Base-by-base conservation (phyloP, 306 rosid genomes). In the Glycyrrhiza uralensis region DNA sequence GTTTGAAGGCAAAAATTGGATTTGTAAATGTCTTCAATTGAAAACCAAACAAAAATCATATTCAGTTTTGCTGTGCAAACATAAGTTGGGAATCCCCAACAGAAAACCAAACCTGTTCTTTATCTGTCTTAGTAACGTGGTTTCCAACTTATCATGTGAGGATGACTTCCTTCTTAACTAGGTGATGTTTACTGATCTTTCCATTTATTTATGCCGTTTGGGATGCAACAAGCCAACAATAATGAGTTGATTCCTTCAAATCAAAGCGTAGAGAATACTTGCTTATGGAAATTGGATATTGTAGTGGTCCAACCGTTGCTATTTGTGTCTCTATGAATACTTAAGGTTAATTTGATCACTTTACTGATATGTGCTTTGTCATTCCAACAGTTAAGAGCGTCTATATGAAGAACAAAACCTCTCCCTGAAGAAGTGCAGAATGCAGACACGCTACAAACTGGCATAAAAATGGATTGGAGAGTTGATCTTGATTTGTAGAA, bases 361-460 rank as follows among this genome's bases (percentile, higher is more conserved):
- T 60, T 1, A 36, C 28, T 68, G 64, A 70, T 55, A 19, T 50
- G 54, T 14, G 29, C 9, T 29, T 6, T 79, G 66, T 36, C 14
- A 4, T 24, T 5, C 8, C 26, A 41, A 32, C 45, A 17, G 71
- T 63, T 10, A 23, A 17, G 69, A 72, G 56, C 56, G 7, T 50
- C 20, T 15, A 10, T 11, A 6, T 42, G 60, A 38, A 46, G 65
- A 50, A 47, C 13, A n/a, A n/a, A n/a, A 24, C 61, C 52, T 57
- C 62, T 20, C 19, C 51, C 49, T 29, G 74, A 35, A 65, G 73
- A 63, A 52, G 35, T 26, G 56, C 66, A 74, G 50, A 30, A 29
- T 54, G 20, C 52, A 55, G 36, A n/a, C 20, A 62, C 12, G 3
- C 4, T 36, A 14, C 29, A 24, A 15, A 14, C 32, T 42, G 62